These are phyloP conservation scores for Oryza nivara DNA, from an alignment of 176 grass and related monocot genomes.

Conservation along the genomic window DNA sequence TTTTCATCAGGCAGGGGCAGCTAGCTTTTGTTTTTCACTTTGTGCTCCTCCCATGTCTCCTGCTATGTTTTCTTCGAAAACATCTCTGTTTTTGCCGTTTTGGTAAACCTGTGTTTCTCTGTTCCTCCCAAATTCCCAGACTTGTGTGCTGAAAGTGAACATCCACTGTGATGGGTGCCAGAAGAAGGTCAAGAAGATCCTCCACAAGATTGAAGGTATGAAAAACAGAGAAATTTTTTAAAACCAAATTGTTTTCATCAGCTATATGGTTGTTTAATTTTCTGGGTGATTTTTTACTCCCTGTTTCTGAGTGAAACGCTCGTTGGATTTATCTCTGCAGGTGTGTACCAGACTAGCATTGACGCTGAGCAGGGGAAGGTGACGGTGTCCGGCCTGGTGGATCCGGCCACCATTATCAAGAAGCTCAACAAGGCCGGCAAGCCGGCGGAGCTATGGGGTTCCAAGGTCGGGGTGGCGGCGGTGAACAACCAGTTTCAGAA, in stretches of 20 bases:
- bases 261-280: background rate
- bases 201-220: constrained; percentile 75
- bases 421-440: constrained; percentile 75
- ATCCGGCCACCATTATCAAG: constrained; percentile 64
- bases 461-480: constrained; percentile 34
- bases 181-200: constrained; percentile 74
- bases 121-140: constrained; percentile 49
- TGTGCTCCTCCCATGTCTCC: constrained; percentile 33
- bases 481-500: constrained; percentile 45
- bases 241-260: background rate
- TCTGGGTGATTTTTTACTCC: background rate
- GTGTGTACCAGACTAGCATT: constrained; percentile 61
- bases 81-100: constrained; percentile 5
- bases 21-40: constrained; percentile 30
- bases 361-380: constrained; percentile 69
- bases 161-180: constrained; percentile 77
- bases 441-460: constrained; percentile 57
- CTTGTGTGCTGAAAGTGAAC: constrained; percentile 72
- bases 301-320: background rate
- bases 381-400: constrained; percentile 60
- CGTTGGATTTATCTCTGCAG: constrained; percentile 38
- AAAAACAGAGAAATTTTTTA: background rate
- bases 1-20: constrained; percentile 2
- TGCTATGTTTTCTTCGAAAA: constrained; percentile 3
- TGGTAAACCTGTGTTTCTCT: constrained; percentile 24